Percentiles rank a stretch among this genome's conserved stretches.
Conservation (phyloP, 345 rosid genomes). For the Eucalyptus cladocalyx region DNA sequence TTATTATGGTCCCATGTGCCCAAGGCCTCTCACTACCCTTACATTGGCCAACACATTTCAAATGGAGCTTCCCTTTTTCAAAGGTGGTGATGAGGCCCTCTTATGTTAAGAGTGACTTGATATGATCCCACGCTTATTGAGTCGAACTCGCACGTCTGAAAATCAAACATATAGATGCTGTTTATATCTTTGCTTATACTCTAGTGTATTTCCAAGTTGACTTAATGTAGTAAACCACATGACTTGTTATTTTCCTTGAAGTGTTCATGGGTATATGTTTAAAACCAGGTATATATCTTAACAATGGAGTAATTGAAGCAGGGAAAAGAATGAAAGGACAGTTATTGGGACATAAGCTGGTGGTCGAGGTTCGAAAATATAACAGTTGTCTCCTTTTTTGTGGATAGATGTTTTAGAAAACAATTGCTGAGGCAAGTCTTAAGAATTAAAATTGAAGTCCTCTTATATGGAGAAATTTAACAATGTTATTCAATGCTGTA, state of each 20-base stretch:
- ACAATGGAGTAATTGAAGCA: neutral
- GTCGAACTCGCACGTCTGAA: fast-evolving
- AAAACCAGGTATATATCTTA: neutral
- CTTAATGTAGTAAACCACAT: neutral
- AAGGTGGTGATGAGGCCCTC: no score
- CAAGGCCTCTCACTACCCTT: no score
- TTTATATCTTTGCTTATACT: no score
- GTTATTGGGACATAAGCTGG: neutral
- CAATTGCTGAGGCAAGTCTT: no score
- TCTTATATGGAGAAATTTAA: no score
- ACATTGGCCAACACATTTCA: no score
- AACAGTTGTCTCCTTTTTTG: neutral
- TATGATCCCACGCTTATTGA: no score
- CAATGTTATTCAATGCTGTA: no score
- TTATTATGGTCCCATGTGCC: no score
- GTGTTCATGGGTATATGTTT: fast-evolving
- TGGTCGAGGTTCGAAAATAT: neutral
- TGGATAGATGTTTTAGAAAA: fast-evolving
- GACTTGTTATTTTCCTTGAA: neutral
- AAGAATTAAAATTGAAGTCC: no score
- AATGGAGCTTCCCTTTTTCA: no score
- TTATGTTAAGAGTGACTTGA: no score
- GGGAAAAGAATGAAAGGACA: neutral
- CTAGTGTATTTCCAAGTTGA: neutral
- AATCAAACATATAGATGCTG: neutral